phyloP scores from a whole-genome alignment of 106 monocot species.

The Iris macrosiphon region DNA sequence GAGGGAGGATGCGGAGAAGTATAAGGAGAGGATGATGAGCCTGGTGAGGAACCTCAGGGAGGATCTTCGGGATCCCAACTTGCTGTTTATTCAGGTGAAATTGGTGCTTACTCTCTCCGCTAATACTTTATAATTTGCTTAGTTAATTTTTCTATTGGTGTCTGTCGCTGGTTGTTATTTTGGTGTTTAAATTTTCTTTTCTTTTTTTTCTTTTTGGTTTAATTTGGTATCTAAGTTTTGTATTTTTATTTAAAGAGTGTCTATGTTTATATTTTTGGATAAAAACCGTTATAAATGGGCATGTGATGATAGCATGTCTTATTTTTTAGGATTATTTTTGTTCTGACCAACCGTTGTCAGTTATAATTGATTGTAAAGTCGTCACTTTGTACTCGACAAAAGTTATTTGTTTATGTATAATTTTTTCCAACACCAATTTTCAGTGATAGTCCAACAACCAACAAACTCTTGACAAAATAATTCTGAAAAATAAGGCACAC shows the following conservation, averaged over 20 bases:
- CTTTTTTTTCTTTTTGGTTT: background rate
- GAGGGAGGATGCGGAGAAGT: conserved; percentile 23
- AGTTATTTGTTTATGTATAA: too few relatives aligned
- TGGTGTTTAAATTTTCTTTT: background rate
- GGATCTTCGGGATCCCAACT: conserved; percentile 41
- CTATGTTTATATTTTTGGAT: too few relatives aligned
- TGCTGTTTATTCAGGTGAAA: conserved; percentile 56
- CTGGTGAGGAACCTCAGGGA: conserved; percentile 37
- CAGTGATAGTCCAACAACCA: too few relatives aligned
- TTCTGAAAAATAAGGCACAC: too few relatives aligned
- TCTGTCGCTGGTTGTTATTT: background rate
- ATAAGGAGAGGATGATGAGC: conserved; percentile 37
- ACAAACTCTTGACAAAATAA: background rate
- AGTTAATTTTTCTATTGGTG: background rate
- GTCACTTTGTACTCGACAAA: too few relatives aligned
- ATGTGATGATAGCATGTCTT: too few relatives aligned
- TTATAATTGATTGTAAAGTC: too few relatives aligned
- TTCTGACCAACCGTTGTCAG: too few relatives aligned
- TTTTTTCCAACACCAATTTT: too few relatives aligned
- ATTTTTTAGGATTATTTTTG: too few relatives aligned
- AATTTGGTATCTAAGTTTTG: background rate
- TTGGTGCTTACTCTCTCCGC: background rate
- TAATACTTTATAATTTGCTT: background rate
- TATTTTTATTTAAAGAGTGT: background rate
- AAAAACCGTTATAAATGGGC: too few relatives aligned